These are phyloP conservation scores for Epichloe sp. DNA, from an alignment of 2,329 filamentous ascomycete genomes.

Conservation along the genomic window DNA sequence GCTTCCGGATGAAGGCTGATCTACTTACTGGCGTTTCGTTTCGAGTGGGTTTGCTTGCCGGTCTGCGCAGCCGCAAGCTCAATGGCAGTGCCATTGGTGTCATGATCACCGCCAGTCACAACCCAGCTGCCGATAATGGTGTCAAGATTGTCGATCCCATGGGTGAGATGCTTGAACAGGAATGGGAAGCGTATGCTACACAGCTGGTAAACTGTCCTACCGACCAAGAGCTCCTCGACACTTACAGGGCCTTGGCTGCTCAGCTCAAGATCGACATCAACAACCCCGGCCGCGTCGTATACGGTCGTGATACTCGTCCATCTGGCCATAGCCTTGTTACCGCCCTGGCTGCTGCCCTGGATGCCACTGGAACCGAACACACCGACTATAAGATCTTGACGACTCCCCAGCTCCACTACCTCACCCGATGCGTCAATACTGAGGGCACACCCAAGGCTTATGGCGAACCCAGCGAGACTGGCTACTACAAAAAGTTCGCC, in stretches of 20 bases:
- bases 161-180: constrained; percentile 94
- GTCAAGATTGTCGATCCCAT: constrained; percentile 95
- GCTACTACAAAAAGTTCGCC: constrained; percentile 89
- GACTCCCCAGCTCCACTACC: constrained; percentile 95
- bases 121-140: constrained; percentile 79
- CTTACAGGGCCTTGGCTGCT: constrained; percentile 63
- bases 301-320: constrained; percentile 83
- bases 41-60: constrained; percentile 78
- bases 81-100: constrained; percentile 86
- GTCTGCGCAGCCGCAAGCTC: constrained; percentile 79
- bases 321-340: constrained; percentile 75
- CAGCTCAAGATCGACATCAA: constrained; percentile 63
- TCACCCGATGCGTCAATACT: constrained; percentile 90
- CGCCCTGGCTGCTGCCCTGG: constrained; percentile 67
- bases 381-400: constrained; percentile 85
- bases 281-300: constrained; percentile 66
- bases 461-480: constrained; percentile 74
- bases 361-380: constrained; percentile 59
- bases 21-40: constrained; percentile 87
- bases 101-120: constrained; percentile 93
- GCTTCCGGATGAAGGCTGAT: constrained; percentile 58
- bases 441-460: constrained; percentile 77
- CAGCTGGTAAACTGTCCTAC: constrained; percentile 72
- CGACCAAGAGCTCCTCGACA: constrained; percentile 60
- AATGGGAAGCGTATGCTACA: constrained; percentile 87